These are phyloP conservation scores for Didymellaceae sp. DNA, from an alignment of 2,329 filamentous ascomycete species.

Conservation along the genomic window DNA sequence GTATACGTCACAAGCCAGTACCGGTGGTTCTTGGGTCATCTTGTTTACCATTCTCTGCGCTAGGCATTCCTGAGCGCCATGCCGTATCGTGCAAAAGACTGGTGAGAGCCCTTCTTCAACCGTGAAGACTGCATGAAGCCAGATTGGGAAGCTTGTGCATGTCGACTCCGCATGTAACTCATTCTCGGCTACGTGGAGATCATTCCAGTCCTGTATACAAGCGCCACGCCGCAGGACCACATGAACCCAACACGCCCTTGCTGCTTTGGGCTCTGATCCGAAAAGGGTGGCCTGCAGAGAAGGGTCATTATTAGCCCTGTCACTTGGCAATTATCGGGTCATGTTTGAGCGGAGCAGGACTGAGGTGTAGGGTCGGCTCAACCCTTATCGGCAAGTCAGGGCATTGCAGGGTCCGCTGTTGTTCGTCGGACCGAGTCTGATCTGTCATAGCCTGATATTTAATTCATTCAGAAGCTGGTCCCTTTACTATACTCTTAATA, in stretches of 20 bases:
- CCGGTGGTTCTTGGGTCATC: neutral
- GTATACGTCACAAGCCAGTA: neutral
- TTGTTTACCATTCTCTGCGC: conserved; percentile 13
- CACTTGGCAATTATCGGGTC: conserved; percentile 15
- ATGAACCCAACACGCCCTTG: conserved; percentile 30
- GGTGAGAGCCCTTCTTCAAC: conserved; percentile 31
- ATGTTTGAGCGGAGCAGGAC: conserved; percentile 4
- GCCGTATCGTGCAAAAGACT: conserved; percentile 7
- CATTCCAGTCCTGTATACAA: conserved; percentile 31
- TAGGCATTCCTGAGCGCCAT: conserved; percentile 8
- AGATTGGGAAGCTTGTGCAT: conserved; percentile 36
- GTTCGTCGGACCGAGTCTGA: conserved; percentile 5
- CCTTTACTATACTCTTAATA: neutral
- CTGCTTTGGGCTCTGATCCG: conserved; percentile 15
- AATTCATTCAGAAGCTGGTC: neutral
- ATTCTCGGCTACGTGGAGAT: conserved; percentile 47
- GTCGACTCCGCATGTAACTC: conserved; percentile 40
- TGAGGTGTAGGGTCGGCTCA: conserved; percentile 7
- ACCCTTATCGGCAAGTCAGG: conserved; percentile 5
- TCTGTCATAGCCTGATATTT: neutral
- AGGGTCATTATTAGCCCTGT: conserved; percentile 6
- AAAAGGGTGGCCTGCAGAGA: conserved; percentile 3
- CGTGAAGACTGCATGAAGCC: conserved; percentile 26
- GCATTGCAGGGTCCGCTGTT: neutral
- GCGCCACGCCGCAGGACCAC: conserved; percentile 37